Evolutionary conservation across 306 rosid genomes (phyloP).

Genomic region (Medicago arabica): DNA sequence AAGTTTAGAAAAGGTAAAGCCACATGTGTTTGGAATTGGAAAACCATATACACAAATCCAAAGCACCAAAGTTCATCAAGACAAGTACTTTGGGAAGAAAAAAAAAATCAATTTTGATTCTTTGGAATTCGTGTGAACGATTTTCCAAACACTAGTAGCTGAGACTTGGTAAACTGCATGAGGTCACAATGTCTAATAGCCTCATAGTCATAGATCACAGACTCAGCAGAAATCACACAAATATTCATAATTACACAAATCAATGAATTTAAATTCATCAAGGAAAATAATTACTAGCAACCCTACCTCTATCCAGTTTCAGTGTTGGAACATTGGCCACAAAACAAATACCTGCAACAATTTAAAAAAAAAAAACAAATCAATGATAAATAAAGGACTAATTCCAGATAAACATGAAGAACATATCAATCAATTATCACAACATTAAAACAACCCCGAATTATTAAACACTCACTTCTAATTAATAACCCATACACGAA

Average conservation of each 20-base stretch:
- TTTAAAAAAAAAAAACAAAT: not conserved
- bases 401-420: constrained; percentile 17
- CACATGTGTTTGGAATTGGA: not conserved
- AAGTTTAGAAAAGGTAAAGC: not conserved
- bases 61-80: not conserved
- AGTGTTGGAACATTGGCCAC: constrained; percentile 19
- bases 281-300: not conserved
- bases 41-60: not conserved
- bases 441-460: not conserved
- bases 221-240: not conserved
- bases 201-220: not conserved
- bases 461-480: constrained; percentile 10
- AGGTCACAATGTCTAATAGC: not conserved
- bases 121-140: not conserved
- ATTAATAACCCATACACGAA: constrained; percentile 3
- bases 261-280: not conserved
- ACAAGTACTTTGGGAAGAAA: not conserved
- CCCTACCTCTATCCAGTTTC: constrained; percentile 22
- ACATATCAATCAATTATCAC: constrained; percentile 21
- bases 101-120: not conserved
- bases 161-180: not conserved
- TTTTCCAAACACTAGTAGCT: not conserved
- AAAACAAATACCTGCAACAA: constrained; percentile 32
- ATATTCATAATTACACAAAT: constrained; percentile 5
- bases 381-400: not conserved